These are phyloP conservation scores for Arachis hypogaea DNA, from an alignment of 306 rosid genomes.

Conservation along the genomic window DNA sequence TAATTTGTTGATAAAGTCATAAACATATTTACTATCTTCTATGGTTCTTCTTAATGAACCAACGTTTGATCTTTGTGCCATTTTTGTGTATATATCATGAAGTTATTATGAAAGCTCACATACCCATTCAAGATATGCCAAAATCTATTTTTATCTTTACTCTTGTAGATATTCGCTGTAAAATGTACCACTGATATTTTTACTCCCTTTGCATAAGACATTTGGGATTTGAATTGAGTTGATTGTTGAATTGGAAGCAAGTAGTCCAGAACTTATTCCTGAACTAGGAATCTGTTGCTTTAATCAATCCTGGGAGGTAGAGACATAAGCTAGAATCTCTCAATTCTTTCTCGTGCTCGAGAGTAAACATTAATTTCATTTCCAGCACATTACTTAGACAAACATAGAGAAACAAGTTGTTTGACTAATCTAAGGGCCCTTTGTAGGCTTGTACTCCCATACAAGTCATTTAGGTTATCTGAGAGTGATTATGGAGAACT, in stretches of 20 bases:
- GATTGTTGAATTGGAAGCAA: not conserved
- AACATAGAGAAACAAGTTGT: not conserved
- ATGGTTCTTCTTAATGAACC: slow-evolving; percentile 6
- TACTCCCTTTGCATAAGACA: not conserved
- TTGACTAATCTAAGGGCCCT: not conserved
- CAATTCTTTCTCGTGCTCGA: too few species aligned
- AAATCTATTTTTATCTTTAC: too few species aligned
- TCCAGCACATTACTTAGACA: not conserved
- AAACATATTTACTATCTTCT: slow-evolving; percentile 9
- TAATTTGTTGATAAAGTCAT: slow-evolving; percentile 4
- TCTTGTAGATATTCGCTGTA: too few species aligned
- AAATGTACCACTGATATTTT: too few species aligned
- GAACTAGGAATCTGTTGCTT: slow-evolving; percentile 4
- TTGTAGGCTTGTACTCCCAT: not conserved
- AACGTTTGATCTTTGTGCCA: not conserved
- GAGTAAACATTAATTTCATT: slow-evolving; percentile 14
- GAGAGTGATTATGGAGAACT: not conserved
- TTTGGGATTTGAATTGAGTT: not conserved
- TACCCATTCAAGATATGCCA: too few species aligned
- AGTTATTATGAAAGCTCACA: too few species aligned
- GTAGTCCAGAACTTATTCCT: slow-evolving; percentile 1
- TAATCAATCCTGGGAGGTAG: not conserved
- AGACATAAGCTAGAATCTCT: too few species aligned
- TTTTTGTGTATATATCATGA: not conserved
- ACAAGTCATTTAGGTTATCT: slow-evolving; percentile 2